phyloP scores from a whole-genome alignment of 208 protist species.

The Crithidia thermophila region DNA sequence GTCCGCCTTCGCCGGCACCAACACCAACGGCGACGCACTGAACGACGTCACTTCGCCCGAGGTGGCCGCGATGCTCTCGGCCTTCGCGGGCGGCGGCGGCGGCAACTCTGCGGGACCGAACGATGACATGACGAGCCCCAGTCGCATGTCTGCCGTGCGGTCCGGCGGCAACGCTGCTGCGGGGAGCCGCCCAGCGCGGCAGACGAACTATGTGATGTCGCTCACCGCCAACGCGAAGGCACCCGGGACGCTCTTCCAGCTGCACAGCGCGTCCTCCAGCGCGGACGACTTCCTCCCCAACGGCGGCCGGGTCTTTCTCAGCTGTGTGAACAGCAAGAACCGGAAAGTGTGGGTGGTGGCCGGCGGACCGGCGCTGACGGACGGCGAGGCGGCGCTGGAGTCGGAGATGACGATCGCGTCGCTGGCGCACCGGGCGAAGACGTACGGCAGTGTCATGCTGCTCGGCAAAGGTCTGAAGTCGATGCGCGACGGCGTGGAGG shows the following conservation, averaged over 20 bases:
- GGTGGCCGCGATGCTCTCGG: not conserved
- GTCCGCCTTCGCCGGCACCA: not conserved
- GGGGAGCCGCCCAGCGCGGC: not conserved
- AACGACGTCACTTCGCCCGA: not conserved
- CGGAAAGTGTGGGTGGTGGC: constrained; percentile 49
- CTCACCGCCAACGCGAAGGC: constrained; percentile 34
- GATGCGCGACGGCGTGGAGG: constrained; percentile 53
- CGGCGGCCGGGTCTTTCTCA: constrained; percentile 46
- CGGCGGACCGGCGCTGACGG: constrained; percentile 16
- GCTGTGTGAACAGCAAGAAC: constrained; percentile 30
- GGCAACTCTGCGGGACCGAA: not conserved
- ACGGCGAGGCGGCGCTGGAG: constrained; percentile 15
- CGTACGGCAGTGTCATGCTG: constrained; percentile 26
- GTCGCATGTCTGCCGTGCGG: not conserved
- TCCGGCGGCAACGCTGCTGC: not conserved
- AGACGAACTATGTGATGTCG: constrained; percentile 26
- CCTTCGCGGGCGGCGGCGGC: not conserved
- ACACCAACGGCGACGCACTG: not conserved
- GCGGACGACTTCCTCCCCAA: constrained; percentile 34
- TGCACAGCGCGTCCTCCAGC: constrained; percentile 28
- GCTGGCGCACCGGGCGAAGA: constrained; percentile 18
- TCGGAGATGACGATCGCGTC: constrained; percentile 36
- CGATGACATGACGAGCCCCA: constrained; percentile 2
- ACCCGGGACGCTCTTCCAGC: constrained; percentile 45
- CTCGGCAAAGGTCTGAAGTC: constrained; percentile 34